Base-by-base conservation (phyloP, 1,139 yeast genomes). In the Scheffersomyces quercinus region DNA sequence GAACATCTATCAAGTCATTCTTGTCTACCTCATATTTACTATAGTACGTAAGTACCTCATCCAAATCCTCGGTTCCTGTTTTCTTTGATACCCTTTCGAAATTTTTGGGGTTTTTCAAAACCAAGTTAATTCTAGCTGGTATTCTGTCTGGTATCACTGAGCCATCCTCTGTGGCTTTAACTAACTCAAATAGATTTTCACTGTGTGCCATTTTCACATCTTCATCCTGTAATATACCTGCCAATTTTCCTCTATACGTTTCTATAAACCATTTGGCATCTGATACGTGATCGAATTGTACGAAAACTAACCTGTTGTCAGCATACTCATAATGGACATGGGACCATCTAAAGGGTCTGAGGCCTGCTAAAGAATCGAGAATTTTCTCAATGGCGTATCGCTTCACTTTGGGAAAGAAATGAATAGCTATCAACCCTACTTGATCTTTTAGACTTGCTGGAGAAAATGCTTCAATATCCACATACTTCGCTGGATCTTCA, bases 1-100 rank as follows among this genome's bases (percentile, higher is more conserved):
- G 90, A 5, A 85, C 77, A 54, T 83, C 91, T 12, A 77, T 68
- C 45, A 85, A 60, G 50, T 85, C 89, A 45, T 69, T 68, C 15
- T 76, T 68, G 56, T 85, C 88, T 16, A 85, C 80, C 43, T 75
- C 70, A 55, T 85, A 85, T 28, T 67, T 58, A 29, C 56, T 58
- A 52, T 68, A 70, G 49, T 67, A 67, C 29, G 64, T 59, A 54
- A 66, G 53, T 3, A 64, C 71, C 43, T 65, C 64, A 44, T 70
- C 74, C 37, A 68, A 52, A 42, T 68, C 75, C 41, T 68, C 72
- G 2, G 67, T 60, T 3, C 69, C 71, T 8, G 63, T 51, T 6
- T 40, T 48, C n/a, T 49, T 53, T 8, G 56, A 44, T 0, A 43
- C 36, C 33, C 50, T 58, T 29, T 61, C 65, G 39, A 47, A 52